These are phyloP conservation scores for Pontederia paniculata DNA, from an alignment of 176 grass and related monocot genomes.

Conservation along the genomic window DNA sequence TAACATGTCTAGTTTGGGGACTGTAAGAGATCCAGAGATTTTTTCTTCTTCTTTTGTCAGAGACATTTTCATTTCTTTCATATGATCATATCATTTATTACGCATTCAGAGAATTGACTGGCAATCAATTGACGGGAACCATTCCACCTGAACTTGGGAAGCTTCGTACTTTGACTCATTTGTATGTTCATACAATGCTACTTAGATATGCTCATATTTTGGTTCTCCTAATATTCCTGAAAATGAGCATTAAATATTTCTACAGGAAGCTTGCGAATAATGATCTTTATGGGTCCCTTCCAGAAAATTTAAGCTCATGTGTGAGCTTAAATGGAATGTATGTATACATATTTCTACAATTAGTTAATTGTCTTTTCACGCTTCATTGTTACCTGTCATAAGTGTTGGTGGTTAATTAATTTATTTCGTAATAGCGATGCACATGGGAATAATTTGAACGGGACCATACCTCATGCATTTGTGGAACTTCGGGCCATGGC, in stretches of 20 bases:
- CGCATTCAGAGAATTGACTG: no score
- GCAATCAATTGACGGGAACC: slow-evolving; percentile 32
- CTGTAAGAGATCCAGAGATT: no score
- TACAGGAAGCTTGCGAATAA: slow-evolving; percentile 88
- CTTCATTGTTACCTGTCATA: no score
- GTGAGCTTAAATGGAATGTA: slow-evolving; percentile 95
- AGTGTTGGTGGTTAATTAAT: not conserved
- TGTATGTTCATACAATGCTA: not conserved
- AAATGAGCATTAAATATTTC: not conserved
- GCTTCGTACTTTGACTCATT: slow-evolving; percentile 49
- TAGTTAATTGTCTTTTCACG: no score
- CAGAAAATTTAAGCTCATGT: slow-evolving; percentile 91
- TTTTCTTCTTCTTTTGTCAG: no score
- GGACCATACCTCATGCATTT: slow-evolving; percentile 70
- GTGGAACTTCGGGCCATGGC: slow-evolving; percentile 89
- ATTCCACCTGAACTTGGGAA: slow-evolving; percentile 83
- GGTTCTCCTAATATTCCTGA: no score
- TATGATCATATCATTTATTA: no score
- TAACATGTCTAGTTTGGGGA: no score
- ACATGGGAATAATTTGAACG: slow-evolving; percentile 77
- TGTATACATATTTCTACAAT: slow-evolving; percentile 9
- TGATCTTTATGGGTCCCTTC: slow-evolving; percentile 64
- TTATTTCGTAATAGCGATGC: slow-evolving; percentile 52
- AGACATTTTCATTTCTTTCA: no score
- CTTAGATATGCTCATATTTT: no score